Conservation (phyloP, 1,284 basidiomycete genomes). For the Cerioporus squamosus region DNA sequence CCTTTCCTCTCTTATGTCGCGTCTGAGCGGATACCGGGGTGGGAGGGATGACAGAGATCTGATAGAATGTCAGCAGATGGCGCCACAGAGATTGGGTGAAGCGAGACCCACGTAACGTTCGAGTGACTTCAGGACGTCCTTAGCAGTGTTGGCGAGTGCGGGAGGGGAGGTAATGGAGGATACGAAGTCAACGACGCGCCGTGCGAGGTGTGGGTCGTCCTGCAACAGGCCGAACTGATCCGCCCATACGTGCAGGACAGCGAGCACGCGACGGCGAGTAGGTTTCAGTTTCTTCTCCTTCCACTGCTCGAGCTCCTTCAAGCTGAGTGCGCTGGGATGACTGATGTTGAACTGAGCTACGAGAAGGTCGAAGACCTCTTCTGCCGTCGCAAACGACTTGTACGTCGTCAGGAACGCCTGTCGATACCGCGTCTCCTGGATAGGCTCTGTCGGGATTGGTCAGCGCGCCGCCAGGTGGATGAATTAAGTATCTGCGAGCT, state of each 20-base stretch:
- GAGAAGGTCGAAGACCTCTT: slow-evolving; percentile 69
- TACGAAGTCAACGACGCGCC: slow-evolving; percentile 60
- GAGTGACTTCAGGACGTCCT: slow-evolving; percentile 54
- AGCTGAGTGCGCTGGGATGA: slow-evolving; percentile 52
- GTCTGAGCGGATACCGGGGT: slow-evolving; percentile 25
- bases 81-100: neutral
- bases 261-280: slow-evolving; percentile 59
- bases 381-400: slow-evolving; percentile 74
- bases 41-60: slow-evolving; percentile 31
- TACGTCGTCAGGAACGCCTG: slow-evolving; percentile 80
- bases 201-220: slow-evolving; percentile 65
- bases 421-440: slow-evolving; percentile 57
- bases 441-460: slow-evolving; percentile 38
- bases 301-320: slow-evolving; percentile 67
- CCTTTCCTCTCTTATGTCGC: slow-evolving; percentile 44
- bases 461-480: neutral
- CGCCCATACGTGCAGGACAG: slow-evolving; percentile 63
- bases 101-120: slow-evolving; percentile 53
- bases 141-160: slow-evolving; percentile 50
- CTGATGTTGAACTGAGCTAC: slow-evolving; percentile 65
- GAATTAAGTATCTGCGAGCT: slow-evolving; percentile 27
- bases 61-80: slow-evolving; percentile 1
- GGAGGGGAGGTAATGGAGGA: slow-evolving; percentile 45
- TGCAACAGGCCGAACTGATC: slow-evolving; percentile 62
- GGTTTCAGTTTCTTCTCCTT: slow-evolving; percentile 60